These are phyloP conservation scores for Penicillium nucicola DNA, from an alignment of 495 filamentous ascomycete species.

Conservation along the genomic window DNA sequence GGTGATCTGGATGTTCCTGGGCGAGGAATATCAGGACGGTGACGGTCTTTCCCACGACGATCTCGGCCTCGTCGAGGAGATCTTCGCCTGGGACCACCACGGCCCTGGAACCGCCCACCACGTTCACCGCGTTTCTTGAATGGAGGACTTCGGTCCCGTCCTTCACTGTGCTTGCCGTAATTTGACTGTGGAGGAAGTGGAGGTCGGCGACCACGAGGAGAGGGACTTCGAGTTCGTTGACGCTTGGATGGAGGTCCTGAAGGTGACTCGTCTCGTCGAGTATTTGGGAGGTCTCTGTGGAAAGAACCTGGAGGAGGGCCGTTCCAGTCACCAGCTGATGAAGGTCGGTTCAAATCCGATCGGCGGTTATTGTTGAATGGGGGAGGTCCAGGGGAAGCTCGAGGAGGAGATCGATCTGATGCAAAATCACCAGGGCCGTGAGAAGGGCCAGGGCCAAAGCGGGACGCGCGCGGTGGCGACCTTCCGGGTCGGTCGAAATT, in stretches of 20 bases:
- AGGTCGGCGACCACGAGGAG: conserved; percentile 28
- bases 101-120: conserved; percentile 33
- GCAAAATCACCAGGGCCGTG: conserved; percentile 30
- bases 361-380: conserved; percentile 13
- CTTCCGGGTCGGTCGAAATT: conserved; percentile 28
- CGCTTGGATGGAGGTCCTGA: conserved; percentile 37
- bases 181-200: conserved; percentile 21
- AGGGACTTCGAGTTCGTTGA: conserved; percentile 47
- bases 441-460: conserved; percentile 28
- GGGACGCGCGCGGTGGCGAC: conserved; percentile 39
- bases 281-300: conserved; percentile 19
- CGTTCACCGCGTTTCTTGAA: conserved; percentile 28
- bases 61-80: conserved; percentile 36
- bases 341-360: conserved; percentile 6
- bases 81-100: conserved; percentile 30
- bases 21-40: conserved; percentile 20
- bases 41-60: conserved; percentile 30
- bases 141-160: conserved; percentile 30
- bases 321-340: conserved; percentile 19
- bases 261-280: conserved; percentile 32
- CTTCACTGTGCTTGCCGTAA: conserved; percentile 24
- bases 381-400: conserved; percentile 29
- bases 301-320: conserved; percentile 10
- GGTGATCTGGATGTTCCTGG: conserved; percentile 31
- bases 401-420: conserved; percentile 25